These are phyloP conservation scores for Arthroderma uncinatum DNA, from an alignment of 2,329 filamentous ascomycete genomes.

Conservation along the genomic window DNA sequence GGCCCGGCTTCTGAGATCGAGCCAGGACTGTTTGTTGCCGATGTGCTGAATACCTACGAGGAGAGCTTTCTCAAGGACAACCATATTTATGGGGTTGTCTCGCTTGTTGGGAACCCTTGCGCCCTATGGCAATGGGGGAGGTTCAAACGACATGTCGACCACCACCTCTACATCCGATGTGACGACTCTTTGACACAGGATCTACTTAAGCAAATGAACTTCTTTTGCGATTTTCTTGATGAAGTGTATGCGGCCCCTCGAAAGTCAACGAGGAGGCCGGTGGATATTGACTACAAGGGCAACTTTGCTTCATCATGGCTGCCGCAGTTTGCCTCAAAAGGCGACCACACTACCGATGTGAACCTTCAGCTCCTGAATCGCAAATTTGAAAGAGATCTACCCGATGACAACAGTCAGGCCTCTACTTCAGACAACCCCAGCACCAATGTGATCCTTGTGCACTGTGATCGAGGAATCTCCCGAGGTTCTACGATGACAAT, in stretches of 20 bases:
- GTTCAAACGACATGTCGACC: slow-evolving; percentile 16
- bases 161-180: slow-evolving; percentile 23
- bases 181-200: slow-evolving; percentile 23
- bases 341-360: background rate
- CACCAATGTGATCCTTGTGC: slow-evolving; percentile 18
- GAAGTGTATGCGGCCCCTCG: slow-evolving; percentile 13
- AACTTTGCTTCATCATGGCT: background rate
- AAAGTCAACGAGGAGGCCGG: background rate
- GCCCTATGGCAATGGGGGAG: background rate
- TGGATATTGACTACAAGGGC: background rate
- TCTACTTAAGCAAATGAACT: slow-evolving; percentile 19
- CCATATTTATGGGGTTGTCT: background rate
- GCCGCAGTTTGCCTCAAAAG: background rate
- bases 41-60: background rate
- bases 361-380: background rate
- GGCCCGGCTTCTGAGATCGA: background rate
- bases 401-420: background rate
- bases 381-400: background rate
- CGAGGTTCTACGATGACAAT: slow-evolving; percentile 22
- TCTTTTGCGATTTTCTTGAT: slow-evolving; percentile 21
- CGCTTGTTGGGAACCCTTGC: background rate
- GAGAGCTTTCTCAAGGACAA: background rate
- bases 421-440: background rate
- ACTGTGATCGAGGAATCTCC: slow-evolving; percentile 23
- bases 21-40: background rate